phyloP scores from a whole-genome alignment of 257 asterid genomes.

The Solanum etuberosum region DNA sequence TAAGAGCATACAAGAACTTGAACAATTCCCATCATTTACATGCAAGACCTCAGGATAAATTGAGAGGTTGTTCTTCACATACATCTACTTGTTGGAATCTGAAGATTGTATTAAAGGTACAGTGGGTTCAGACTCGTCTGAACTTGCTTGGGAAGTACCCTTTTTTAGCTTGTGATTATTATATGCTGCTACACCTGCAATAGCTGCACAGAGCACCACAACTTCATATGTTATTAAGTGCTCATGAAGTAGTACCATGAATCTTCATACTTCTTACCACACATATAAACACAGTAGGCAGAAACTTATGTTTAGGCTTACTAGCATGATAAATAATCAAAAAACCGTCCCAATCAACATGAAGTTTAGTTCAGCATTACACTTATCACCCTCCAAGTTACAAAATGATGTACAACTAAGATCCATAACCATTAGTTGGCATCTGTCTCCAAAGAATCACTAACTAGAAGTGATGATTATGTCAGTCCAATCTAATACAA shows the following conservation, averaged over 20 bases:
- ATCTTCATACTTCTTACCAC: neutral
- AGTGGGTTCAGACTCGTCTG: conserved; percentile 24
- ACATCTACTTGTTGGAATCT: conserved; percentile 13
- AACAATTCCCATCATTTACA: neutral
- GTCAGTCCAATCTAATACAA: neutral
- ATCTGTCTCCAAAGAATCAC: neutral
- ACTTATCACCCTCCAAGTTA: neutral
- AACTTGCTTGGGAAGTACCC: conserved; percentile 46
- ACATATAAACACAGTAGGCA: neutral
- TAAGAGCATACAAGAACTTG: neutral
- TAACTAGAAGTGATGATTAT: neutral
- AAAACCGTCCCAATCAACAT: neutral
- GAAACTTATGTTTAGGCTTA: neutral
- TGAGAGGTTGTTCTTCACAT: neutral
- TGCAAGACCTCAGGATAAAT: neutral
- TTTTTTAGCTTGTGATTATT: conserved; percentile 80
- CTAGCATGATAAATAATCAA: neutral
- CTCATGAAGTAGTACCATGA: neutral
- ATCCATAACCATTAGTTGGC: neutral
- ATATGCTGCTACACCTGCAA: conserved; percentile 90
- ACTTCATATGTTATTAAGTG: neutral
- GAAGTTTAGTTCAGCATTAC: neutral
- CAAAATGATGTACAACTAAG: neutral
- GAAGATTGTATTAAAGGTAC: conserved; percentile 30
- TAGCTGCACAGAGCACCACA: conserved; percentile 47